Evolutionary conservation across 208 protist genomes (phyloP), one percentile per base, ranked within the genome.

Genomic region (Paratrypanosoma confusum): DNA sequence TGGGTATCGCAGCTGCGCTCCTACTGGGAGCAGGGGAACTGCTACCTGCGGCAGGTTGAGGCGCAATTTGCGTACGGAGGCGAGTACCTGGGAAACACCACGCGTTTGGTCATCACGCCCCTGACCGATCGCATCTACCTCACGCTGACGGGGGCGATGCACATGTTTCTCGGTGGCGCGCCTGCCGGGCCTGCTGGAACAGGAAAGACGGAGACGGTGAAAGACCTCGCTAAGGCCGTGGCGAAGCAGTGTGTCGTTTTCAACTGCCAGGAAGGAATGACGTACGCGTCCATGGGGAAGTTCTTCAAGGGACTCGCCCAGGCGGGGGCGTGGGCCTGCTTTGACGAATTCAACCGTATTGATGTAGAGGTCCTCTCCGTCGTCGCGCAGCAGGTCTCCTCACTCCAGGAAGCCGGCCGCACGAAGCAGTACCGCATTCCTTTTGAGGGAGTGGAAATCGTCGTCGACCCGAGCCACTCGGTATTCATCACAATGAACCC

Each of bases 291-390:
- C 24, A 97, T 97, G 94, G 91, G 86, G 23, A 97, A 97, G 60
- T 97, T 97, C 79, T 97, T 97, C 70, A 97, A 97, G 49, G 92
- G 93, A 1, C 79, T 97, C 7, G 95, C 93, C 4, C 88, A 92
- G 51, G 74, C 86, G 16, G 95, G 95, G 40, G 95, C 95, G 27
- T 99, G 93, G 93, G 83, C 94, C 14, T 98, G 95, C 66, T 98
- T 99, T 60, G 97, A 99, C 61, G 96, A 99, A 75, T 99, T 99
- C 85, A 99, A 99, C 71, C 84, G 96, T 49, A 97, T 98, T 69
- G 91, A 98, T 44, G 88, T 98, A 13, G 93, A 97, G 65, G 90
- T 97, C 59, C 77, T 97, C 5, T 97, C 92, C 23, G 96, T 98
- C 22, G 87, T 98, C 39, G 93, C 95, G 18, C 87, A 96, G 70